A percentile compares a stretch with the other conserved stretches of the same genome.
phyloP scores from a whole-genome alignment of 495 filamentous ascomycete species.

The Rhypophila decipiens region DNA sequence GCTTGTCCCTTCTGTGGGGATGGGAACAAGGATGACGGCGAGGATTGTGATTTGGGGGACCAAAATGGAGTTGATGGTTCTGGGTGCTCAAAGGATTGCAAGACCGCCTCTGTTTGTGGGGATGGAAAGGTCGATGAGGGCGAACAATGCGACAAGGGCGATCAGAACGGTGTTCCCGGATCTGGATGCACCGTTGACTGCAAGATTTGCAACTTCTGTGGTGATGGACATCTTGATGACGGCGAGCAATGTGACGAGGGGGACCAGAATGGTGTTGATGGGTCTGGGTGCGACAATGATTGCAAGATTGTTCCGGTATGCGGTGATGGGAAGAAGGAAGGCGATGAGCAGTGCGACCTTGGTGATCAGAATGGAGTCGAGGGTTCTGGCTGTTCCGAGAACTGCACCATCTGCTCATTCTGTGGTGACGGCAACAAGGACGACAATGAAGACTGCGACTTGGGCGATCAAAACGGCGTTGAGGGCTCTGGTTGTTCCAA shows the following conservation, averaged over 20 bases:
- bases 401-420: slow-evolving; percentile 1
- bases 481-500: slow-evolving; percentile 7
- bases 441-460: slow-evolving; percentile 9
- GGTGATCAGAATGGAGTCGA: slow-evolving; percentile 10
- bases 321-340: slow-evolving; percentile 7
- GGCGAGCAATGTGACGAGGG: slow-evolving; percentile 13
- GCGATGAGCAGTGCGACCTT: slow-evolving; percentile 9
- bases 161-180: slow-evolving; percentile 2
- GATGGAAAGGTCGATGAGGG: slow-evolving; percentile 10
- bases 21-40: slow-evolving; percentile 1
- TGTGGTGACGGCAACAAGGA: slow-evolving; percentile 1
- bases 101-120: slow-evolving; percentile 7
- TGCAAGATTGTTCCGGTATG: too few relatives aligned
- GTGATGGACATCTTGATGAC: not conserved
- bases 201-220: not conserved
- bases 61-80: slow-evolving; percentile 7
- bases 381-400: slow-evolving; percentile 7
- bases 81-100: slow-evolving; percentile 11
- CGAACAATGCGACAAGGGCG: slow-evolving; percentile 12
- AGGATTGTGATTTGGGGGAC: slow-evolving; percentile 8
- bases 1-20: slow-evolving; percentile 1
- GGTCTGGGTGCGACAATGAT: slow-evolving; percentile 7
- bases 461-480: slow-evolving; percentile 4
- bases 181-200: slow-evolving; percentile 7
- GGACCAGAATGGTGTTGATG: slow-evolving; percentile 4